Evolutionary conservation across 2,329 filamentous ascomycete genomes (phyloP).

Genomic region (Paecilomyces niveus): DNA sequence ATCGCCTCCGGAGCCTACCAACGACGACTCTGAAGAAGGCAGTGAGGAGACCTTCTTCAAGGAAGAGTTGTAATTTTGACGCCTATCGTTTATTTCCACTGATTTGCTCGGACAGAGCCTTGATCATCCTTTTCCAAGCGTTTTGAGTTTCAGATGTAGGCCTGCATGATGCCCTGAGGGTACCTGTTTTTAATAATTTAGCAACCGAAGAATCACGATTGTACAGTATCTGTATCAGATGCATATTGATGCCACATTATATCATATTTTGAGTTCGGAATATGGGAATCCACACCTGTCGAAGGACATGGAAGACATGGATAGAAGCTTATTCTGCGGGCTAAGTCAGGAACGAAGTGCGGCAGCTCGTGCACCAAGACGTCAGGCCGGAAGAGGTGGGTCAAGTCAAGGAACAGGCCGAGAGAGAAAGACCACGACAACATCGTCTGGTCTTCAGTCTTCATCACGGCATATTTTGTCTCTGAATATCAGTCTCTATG

Average conservation of each 20-base stretch:
- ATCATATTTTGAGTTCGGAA: not conserved
- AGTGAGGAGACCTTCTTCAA: constrained; percentile 33
- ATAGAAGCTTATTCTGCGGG: not conserved
- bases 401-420: constrained; percentile 19
- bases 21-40: constrained; percentile 16
- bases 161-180: not conserved
- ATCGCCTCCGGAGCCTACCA: constrained; percentile 1
- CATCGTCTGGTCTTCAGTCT: not conserved
- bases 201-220: not conserved
- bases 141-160: not conserved
- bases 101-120: not conserved
- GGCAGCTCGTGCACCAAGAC: constrained; percentile 49
- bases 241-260: not conserved
- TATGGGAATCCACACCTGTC: not conserved
- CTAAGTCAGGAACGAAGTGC: constrained; percentile 36
- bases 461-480: not conserved
- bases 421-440: not conserved
- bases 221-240: not conserved
- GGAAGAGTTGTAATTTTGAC: constrained; percentile 28
- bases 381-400: constrained; percentile 36
- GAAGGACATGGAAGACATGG: not conserved
- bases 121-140: not conserved
- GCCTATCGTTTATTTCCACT: not conserved
- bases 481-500: not conserved
- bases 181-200: not conserved